Percentiles rank a stretch among this genome's conserved stretches.
phyloP scores from a whole-genome alignment of 2,329 filamentous ascomycete species.

The Didymella exigua region DNA sequence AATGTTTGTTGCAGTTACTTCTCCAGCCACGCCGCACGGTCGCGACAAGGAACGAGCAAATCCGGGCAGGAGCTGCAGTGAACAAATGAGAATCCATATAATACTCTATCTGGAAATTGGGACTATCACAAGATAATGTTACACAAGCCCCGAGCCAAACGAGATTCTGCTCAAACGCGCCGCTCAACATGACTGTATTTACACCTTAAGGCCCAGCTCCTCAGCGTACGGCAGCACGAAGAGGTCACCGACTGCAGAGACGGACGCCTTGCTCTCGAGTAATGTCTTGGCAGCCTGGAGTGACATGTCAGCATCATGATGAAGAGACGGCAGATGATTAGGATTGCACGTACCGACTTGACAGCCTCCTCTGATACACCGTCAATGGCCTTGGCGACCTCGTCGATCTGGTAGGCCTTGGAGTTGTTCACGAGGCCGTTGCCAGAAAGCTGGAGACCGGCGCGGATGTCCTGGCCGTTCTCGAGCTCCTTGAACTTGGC shows the following conservation, averaged over 20 bases:
- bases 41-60: no score
- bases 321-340: not conserved
- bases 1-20: not conserved
- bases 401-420: constrained; percentile 82
- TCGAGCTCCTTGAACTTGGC: constrained; percentile 94
- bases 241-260: constrained; percentile 89
- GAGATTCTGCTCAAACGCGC: constrained; percentile 39
- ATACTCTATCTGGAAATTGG: constrained; percentile 49
- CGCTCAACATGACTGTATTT: constrained; percentile 56
- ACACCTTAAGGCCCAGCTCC: constrained; percentile 93
- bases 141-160: constrained; percentile 44
- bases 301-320: constrained; percentile 28
- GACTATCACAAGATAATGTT: constrained; percentile 51
- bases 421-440: constrained; percentile 80
- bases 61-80: not conserved
- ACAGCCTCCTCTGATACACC: constrained; percentile 82
- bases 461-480: constrained; percentile 75
- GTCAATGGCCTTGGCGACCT: constrained; percentile 78
- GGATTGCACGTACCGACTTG: constrained; percentile 71
- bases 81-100: constrained; percentile 37
- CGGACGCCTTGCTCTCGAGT: constrained; percentile 84
- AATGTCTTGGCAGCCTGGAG: constrained; percentile 82
- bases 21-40: no score
- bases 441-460: constrained; percentile 82
- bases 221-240: constrained; percentile 89